Evolutionary conservation across 176 grass and related monocot species (phyloP), one percentile per base, ranked within the genome.

Genomic region (Musa acuminata): DNA sequence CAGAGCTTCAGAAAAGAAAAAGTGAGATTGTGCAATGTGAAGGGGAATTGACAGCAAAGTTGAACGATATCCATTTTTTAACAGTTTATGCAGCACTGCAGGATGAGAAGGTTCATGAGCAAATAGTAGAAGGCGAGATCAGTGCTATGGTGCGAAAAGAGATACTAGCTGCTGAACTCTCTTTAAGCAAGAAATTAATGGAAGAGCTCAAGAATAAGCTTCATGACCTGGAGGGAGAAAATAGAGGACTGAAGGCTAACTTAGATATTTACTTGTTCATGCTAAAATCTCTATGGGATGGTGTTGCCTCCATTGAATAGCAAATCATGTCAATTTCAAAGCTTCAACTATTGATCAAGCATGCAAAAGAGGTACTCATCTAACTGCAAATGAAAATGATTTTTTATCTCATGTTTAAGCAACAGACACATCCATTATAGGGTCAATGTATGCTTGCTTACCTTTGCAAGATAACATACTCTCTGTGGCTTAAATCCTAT

Each of bases 41-140:
- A 83, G 83, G 73, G 23, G 78, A 85, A 67, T 81, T 80, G 84
- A 49, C 77, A 75, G 73, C 53, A 51, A 69, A 93, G 73, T 55
- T 87, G 49, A 82, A 60, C 83, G 84, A 91, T 58, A 76, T 69
- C 52, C 23, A 91, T 73, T 71, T 53, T 35, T 83, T 80, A 85
- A 75, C 80, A 48, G 82, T 91, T 48, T 83, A 75, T 85, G 80
- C 72, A 71, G 65, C 80, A 55, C 51, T 89, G 21, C 88, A 83
- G 67, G 72, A 91, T 79, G 95, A 93, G 81, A 92, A 89, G 55
- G 75, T 87, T 70, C 69, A 83, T 23, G 52, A 91, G 22, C 75
- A 87, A 50, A 76, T 85, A 75, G 67, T 82, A 57, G 82, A 96
- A 86, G 84, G 74, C 20, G 78, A 89, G 74, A 85, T 74, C 52